Percentiles rank a stretch among this genome's conserved stretches.
Evolutionary conservation across 2,329 filamentous ascomycete species (phyloP).

Genomic region (Fusarium solani-melongenae): DNA sequence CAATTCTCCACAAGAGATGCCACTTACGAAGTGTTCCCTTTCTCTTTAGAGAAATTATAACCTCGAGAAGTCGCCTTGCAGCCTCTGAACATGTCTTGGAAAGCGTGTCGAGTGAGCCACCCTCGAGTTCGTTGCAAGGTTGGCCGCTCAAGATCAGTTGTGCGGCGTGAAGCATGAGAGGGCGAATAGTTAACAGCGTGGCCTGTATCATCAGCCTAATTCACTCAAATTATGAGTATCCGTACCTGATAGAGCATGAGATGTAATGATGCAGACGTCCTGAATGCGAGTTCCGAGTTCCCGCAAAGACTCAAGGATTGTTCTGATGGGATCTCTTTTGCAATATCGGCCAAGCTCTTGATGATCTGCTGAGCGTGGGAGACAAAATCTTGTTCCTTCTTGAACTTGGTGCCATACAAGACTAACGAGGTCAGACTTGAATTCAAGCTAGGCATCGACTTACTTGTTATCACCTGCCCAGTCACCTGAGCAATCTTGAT

Average conservation of each 20-base stretch:
- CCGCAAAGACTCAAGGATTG: background rate
- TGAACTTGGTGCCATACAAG: background rate
- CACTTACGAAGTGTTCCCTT: background rate
- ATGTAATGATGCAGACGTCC: background rate
- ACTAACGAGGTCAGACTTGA: background rate
- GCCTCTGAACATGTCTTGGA: background rate
- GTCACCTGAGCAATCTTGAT: background rate
- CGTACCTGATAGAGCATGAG: background rate
- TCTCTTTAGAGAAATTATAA: background rate
- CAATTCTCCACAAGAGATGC: background rate
- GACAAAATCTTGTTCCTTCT: background rate
- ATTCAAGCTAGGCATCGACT: background rate
- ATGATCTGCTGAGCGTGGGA: background rate
- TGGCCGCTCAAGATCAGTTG: background rate
- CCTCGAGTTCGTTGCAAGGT: background rate
- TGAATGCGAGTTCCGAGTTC: background rate
- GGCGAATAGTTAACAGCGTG: background rate
- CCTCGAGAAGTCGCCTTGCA: background rate
- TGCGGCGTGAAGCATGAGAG: background rate
- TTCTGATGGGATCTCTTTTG: background rate
- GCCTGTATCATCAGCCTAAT: background rate
- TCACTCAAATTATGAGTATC: accelerated
- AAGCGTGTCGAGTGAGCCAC: background rate
- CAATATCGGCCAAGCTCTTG: background rate
- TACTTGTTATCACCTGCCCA: background rate